These are phyloP conservation scores for Ascoidea asiatica DNA, from an alignment of 805 yeast genomes.

Conservation along the genomic window DNA sequence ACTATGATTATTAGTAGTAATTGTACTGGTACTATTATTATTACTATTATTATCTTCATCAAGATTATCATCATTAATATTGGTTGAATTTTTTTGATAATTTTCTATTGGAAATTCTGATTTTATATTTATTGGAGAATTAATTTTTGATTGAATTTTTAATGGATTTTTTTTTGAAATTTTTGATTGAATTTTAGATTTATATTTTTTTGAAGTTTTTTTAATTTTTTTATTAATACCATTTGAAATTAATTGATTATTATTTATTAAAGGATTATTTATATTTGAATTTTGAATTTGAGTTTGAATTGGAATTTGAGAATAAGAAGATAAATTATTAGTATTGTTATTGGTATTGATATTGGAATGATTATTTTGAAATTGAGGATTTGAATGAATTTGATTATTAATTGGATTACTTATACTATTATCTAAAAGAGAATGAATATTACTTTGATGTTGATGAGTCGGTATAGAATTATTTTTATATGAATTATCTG, in stretches of 20 bases:
- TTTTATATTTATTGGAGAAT: too few relatives aligned
- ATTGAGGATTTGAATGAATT: neutral
- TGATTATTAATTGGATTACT: too few relatives aligned
- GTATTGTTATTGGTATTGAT: too few relatives aligned
- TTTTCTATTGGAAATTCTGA: too few relatives aligned
- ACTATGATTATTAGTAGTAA: too few relatives aligned
- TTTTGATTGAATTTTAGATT: neutral
- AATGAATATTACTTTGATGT: too few relatives aligned
- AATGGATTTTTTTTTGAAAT: neutral
- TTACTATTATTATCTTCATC: neutral
- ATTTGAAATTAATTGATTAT: conserved; percentile 1
- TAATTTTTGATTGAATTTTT: neutral
- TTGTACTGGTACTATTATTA: neutral
- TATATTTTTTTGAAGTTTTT: neutral
- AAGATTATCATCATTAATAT: neutral
- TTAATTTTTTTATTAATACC: neutral
- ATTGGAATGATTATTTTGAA: neutral
- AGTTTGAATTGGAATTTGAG: neutral
- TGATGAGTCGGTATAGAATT: too few relatives aligned
- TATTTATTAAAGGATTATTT: too few relatives aligned
- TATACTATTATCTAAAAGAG: too few relatives aligned
- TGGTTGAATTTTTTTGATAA: too few relatives aligned
- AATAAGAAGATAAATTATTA: too few relatives aligned
- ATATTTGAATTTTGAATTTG: neutral
- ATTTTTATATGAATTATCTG: too few relatives aligned